Percentiles rank a stretch among this genome's conserved stretches.
Conservation (phyloP, 73 alveolate genomes). For the Paramecium caudatum region DNA sequence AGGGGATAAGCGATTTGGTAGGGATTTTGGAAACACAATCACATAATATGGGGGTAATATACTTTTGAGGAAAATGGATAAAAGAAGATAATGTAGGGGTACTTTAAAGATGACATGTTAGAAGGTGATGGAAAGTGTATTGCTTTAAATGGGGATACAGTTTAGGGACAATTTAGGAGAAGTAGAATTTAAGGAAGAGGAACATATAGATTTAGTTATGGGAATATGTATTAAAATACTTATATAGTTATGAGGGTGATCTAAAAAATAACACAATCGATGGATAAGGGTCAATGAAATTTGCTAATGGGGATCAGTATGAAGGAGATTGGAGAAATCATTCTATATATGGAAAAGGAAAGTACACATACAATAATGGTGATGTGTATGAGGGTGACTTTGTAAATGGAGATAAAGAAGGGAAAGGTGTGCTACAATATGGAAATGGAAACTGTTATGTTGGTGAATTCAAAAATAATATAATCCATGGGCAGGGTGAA, state of each 20-base stretch:
- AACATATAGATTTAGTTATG: slow-evolving; percentile 8
- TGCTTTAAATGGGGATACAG: slow-evolving; percentile 25
- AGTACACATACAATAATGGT: slow-evolving; percentile 72
- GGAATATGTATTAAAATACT: background rate
- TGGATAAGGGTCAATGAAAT: slow-evolving; percentile 44
- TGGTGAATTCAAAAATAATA: slow-evolving; percentile 69
- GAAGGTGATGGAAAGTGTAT: slow-evolving; percentile 32
- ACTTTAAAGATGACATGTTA: background rate
- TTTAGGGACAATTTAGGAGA: slow-evolving; percentile 25
- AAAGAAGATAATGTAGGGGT: background rate
- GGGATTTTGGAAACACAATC: slow-evolving; percentile 27
- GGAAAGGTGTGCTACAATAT: slow-evolving; percentile 90
- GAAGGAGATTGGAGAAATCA: slow-evolving; percentile 90
- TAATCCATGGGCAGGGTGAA: slow-evolving; percentile 79
- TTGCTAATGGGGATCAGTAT: slow-evolving; percentile 87
- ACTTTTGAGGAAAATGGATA: slow-evolving; percentile 36
- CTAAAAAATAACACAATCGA: slow-evolving; percentile 17
- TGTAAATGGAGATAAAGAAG: slow-evolving; percentile 85
- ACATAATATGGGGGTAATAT: background rate
- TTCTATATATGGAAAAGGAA: slow-evolving; percentile 79
- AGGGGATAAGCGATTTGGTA: background rate
- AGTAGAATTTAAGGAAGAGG: slow-evolving; percentile 37
- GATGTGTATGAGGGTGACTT: slow-evolving; percentile 86
- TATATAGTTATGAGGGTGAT: slow-evolving; percentile 15
- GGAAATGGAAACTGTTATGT: slow-evolving; percentile 85